These are phyloP conservation scores for Massariosphaeria phaeospora DNA, from an alignment of 495 filamentous ascomycete species.

Conservation along the genomic window DNA sequence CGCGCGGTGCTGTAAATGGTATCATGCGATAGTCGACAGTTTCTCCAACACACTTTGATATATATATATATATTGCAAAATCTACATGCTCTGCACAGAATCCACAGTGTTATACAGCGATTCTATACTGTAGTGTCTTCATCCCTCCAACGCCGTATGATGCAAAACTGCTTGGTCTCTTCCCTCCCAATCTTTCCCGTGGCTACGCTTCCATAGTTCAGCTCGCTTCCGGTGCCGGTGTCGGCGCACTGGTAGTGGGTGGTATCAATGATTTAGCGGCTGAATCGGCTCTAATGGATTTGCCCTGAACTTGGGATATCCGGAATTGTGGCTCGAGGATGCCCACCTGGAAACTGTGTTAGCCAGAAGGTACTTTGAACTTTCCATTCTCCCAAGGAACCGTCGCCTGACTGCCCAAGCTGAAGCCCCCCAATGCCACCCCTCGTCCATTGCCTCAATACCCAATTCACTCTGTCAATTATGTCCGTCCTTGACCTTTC, in stretches of 20 bases:
- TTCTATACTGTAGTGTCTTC: no score
- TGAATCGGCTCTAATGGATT: constrained; percentile 21
- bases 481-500: background rate
- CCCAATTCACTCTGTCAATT: background rate
- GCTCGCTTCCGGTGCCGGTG: background rate
- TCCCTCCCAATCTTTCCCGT: background rate
- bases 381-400: no score
- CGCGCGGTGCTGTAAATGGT: no score
- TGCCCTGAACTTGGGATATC: constrained; percentile 3
- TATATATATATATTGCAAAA: no score
- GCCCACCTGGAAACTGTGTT: constrained; percentile 48
- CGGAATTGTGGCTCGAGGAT: constrained; percentile 48
- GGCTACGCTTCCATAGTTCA: background rate
- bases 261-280: constrained; percentile 23
- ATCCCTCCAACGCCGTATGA: constrained; percentile 5
- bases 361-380: no score
- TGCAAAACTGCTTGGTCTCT: background rate
- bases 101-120: no score
- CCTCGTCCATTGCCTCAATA: background rate
- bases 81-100: no score
- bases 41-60: no score
- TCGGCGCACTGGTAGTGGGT: background rate
- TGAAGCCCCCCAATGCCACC: background rate
- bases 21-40: no score
- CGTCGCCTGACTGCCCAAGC: no score